phyloP scores from a whole-genome alignment of 2,329 filamentous ascomycete genomes.

The Mycosphaerelloides madeirae region DNA sequence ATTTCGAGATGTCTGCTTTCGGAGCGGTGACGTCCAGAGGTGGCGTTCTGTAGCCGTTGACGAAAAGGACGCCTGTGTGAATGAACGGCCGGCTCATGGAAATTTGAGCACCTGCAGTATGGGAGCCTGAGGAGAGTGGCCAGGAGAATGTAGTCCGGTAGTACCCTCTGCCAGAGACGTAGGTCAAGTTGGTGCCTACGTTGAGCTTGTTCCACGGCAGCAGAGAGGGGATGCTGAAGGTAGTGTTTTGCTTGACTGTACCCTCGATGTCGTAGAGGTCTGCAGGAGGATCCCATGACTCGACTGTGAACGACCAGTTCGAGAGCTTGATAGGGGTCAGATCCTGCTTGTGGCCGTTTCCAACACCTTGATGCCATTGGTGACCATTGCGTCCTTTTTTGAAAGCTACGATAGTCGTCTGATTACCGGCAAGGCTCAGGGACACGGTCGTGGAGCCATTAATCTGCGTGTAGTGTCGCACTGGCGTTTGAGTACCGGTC shows the following conservation, averaged over 20 bases:
- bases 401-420: slow-evolving; percentile 40
- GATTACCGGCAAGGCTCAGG: slow-evolving; percentile 36
- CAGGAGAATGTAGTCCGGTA: slow-evolving; percentile 6
- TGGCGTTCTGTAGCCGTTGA: slow-evolving; percentile 4
- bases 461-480: slow-evolving; percentile 30
- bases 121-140: not conserved
- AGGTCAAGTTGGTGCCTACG: slow-evolving; percentile 2
- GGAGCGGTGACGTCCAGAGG: slow-evolving; percentile 9
- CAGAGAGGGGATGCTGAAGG: slow-evolving; percentile 1
- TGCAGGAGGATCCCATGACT: slow-evolving; percentile 7
- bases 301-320: slow-evolving; percentile 9
- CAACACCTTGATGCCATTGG: not conserved
- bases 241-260: slow-evolving; percentile 6
- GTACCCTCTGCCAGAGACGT: slow-evolving; percentile 8
- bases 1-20: slow-evolving; percentile 3
- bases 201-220: slow-evolving; percentile 7
- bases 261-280: slow-evolving; percentile 7
- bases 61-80: slow-evolving; percentile 8
- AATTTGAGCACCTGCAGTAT: slow-evolving; percentile 1
- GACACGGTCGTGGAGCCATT: slow-evolving; percentile 30
- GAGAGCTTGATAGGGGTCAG: not conserved
- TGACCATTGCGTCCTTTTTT: slow-evolving; percentile 2
- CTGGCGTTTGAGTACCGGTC: slow-evolving; percentile 35
- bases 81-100: slow-evolving; percentile 5
- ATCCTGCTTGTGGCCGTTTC: not conserved